Evolutionary conservation across 1,284 basidiomycete genomes (phyloP).

Genomic region (Leccinum subatratum): DNA sequence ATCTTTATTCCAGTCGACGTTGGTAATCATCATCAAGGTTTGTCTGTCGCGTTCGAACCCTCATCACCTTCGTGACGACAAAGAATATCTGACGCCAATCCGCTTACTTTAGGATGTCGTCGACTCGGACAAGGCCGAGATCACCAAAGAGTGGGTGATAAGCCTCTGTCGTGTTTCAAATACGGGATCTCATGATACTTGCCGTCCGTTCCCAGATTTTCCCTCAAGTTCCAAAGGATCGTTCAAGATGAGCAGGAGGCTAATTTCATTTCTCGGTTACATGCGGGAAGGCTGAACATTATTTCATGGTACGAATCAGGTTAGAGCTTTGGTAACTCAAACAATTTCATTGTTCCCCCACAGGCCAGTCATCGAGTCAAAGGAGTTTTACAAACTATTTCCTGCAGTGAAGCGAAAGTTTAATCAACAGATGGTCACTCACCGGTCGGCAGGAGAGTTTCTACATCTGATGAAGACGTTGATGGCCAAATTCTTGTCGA

Average conservation of each 20-base stretch:
- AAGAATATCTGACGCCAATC: neutral
- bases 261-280: constrained; percentile 57
- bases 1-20: constrained; percentile 51
- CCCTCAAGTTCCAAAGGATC: constrained; percentile 51
- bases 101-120: constrained; percentile 47
- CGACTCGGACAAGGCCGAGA: constrained; percentile 52
- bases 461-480: constrained; percentile 55
- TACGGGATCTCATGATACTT: neutral
- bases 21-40: constrained; percentile 63
- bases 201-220: constrained; percentile 38
- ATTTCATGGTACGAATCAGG: constrained; percentile 41
- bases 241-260: constrained; percentile 56
- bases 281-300: constrained; percentile 51
- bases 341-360: no score
- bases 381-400: constrained; percentile 54
- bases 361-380: constrained; percentile 61
- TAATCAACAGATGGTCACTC: constrained; percentile 46
- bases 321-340: neutral
- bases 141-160: constrained; percentile 47
- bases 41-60: neutral
- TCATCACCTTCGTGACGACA: neutral
- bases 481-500: constrained; percentile 54
- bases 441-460: constrained; percentile 50
- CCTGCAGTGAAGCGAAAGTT: constrained; percentile 42
- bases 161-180: neutral